A percentile compares a stretch with the other conserved stretches of the same genome.
Evolutionary conservation across 148 eudicot species (phyloP).

Genomic region (Suaeda aralocaspica): DNA sequence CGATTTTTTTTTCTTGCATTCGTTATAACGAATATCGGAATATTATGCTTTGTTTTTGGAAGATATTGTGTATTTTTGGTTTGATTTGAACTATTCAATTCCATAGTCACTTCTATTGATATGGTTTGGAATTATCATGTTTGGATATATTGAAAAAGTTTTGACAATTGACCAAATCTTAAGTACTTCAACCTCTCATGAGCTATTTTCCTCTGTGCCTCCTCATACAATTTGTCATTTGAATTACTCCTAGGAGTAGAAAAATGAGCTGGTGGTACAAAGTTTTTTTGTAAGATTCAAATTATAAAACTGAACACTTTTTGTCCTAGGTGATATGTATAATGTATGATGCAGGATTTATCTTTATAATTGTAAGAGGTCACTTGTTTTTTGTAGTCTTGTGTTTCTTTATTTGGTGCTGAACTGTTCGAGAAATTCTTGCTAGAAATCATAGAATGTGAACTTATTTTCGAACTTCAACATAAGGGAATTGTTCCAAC

Average conservation of each 20-base stretch:
- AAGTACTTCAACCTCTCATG: slow-evolving; percentile 13
- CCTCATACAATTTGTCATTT: not conserved
- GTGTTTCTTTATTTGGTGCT: not conserved
- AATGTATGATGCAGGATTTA: slow-evolving; percentile 23
- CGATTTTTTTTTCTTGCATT: too few relatives aligned
- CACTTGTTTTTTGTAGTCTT: not conserved
- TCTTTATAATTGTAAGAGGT: not conserved
- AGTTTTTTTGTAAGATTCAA: not conserved
- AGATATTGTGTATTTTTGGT: not conserved
- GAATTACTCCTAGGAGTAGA: too few relatives aligned
- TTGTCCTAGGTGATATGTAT: slow-evolving; percentile 19
- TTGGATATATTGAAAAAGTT: not conserved
- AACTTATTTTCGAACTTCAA: too few relatives aligned
- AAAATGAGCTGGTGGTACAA: too few relatives aligned
- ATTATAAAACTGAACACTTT: slow-evolving; percentile 12
- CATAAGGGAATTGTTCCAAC: too few relatives aligned
- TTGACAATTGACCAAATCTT: slow-evolving; percentile 3
- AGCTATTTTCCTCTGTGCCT: not conserved
- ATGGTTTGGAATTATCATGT: not conserved
- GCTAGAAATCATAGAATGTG: not conserved
- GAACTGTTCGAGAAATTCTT: not conserved
- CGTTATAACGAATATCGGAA: too few relatives aligned
- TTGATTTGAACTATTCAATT: slow-evolving; percentile 4
- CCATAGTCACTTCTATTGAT: not conserved
- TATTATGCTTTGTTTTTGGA: not conserved